Percentiles rank a stretch among this genome's conserved stretches.
Evolutionary conservation across 2,329 filamentous ascomycete genomes (phyloP).

Genomic region (Dichotomopilus funicola): DNA sequence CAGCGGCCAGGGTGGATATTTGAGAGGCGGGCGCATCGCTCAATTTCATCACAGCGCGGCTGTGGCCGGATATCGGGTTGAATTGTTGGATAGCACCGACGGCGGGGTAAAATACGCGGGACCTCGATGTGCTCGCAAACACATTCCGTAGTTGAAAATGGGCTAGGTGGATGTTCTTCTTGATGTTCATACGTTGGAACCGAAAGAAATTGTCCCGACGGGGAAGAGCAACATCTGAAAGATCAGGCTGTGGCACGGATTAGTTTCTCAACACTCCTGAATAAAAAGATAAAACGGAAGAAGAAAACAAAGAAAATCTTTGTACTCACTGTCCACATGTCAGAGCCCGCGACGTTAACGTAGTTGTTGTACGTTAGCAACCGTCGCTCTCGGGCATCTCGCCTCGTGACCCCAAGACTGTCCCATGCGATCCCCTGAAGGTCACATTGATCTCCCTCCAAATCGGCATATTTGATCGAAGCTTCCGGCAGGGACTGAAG

Average conservation of each 20-base stretch:
- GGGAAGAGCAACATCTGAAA: slow-evolving; percentile 32
- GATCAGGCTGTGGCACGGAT: slow-evolving; percentile 16
- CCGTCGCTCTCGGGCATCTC: slow-evolving; percentile 42
- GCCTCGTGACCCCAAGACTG: slow-evolving; percentile 44
- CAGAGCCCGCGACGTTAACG: slow-evolving; percentile 44
- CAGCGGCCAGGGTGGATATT: slow-evolving; percentile 47
- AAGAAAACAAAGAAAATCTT: background rate
- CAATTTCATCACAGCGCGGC: slow-evolving; percentile 41
- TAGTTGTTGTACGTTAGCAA: slow-evolving; percentile 50
- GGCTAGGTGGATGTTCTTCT: slow-evolving; percentile 47
- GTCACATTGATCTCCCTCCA: slow-evolving; percentile 51
- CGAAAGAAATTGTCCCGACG: slow-evolving; percentile 47
- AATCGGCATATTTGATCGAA: slow-evolving; percentile 36
- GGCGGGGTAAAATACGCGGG: slow-evolving; percentile 52
- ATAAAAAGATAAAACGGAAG: background rate
- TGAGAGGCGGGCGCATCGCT: slow-evolving; percentile 34
- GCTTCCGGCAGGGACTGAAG: slow-evolving; percentile 18
- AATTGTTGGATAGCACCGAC: slow-evolving; percentile 43
- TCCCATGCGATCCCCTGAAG: slow-evolving; percentile 56
- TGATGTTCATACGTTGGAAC: slow-evolving; percentile 52
- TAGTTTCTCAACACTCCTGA: background rate
- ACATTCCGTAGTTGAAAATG: slow-evolving; percentile 63
- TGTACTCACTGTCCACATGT: slow-evolving; percentile 42
- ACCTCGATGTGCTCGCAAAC: slow-evolving; percentile 49
- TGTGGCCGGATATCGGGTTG: slow-evolving; percentile 43